A percentile compares a stretch with the other conserved stretches of the same genome.
Evolutionary conservation across 2,329 filamentous ascomycete species (phyloP).

Genomic region (Sarocladiaceae sp.): DNA sequence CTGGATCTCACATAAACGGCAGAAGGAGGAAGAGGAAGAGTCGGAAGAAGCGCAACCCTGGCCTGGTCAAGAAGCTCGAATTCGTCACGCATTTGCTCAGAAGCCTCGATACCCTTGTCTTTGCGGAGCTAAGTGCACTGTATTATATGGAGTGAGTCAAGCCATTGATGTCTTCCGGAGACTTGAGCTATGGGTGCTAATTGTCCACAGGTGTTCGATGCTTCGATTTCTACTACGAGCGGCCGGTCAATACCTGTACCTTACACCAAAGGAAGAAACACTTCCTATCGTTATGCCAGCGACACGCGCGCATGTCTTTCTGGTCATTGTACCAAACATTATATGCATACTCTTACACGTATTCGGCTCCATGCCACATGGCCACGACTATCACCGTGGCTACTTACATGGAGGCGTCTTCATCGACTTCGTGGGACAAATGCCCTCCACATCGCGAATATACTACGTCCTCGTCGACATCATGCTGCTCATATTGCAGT

Average conservation of each 20-base stretch:
- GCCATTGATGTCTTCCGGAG: not conserved
- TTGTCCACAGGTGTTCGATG: conserved; percentile 53
- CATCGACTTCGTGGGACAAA: conserved; percentile 65
- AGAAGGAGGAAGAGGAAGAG: conserved; percentile 31
- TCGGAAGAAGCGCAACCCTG: conserved; percentile 32
- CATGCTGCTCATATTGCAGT: conserved; percentile 53
- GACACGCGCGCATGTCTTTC: conserved; percentile 51
- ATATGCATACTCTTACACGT: conserved; percentile 59
- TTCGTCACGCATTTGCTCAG: conserved; percentile 58
- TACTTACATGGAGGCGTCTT: conserved; percentile 65
- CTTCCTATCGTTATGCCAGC: conserved; percentile 53
- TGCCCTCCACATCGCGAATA: conserved; percentile 52
- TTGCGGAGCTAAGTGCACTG: conserved; percentile 59
- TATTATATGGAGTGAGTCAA: conserved; percentile 67
- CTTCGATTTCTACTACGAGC: conserved; percentile 57
- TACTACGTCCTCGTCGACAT: conserved; percentile 54
- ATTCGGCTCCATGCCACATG: conserved; percentile 48
- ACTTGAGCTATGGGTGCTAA: not conserved
- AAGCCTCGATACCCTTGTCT: conserved; percentile 59
- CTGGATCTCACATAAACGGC: conserved; percentile 19
- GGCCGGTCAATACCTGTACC: conserved; percentile 57
- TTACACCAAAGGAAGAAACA: conserved; percentile 57
- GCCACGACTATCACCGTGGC: conserved; percentile 57
- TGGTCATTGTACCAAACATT: conserved; percentile 54
- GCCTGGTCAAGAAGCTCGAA: conserved; percentile 53